Base-by-base conservation (phyloP, 257 asterid species). In the Fraxinus americana region DNA sequence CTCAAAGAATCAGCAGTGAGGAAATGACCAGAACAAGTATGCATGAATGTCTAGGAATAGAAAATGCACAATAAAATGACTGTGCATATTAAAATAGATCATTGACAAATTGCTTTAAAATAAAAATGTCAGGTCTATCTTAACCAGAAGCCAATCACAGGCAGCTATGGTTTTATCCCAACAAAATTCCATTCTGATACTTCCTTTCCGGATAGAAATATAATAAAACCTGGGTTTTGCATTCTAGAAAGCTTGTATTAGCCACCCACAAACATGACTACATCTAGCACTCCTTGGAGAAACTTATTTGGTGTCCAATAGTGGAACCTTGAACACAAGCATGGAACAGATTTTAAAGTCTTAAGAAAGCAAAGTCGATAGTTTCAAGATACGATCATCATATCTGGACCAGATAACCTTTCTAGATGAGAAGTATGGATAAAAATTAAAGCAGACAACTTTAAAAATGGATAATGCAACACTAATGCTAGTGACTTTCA, bases 1-100 rank as follows among this genome's bases (percentile, higher is more conserved):
- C 75, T 73, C 80, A 69, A 71, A 82, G 65, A 79, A 82, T 23
- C 30, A 75, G 74, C 70, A 76, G 73, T 74, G 67, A 80, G 41
- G 72, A 72, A 82, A 63, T 10, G 41, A 75, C 70, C 16, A 68
- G 34, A 2, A 25, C 32, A 7, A 23, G 14, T 10, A 23, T 61
- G 34, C 68, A 21, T 61, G 14, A 61, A 61, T 23, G 17, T 21
- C 14, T 61, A 7, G 68, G 19, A 25, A 21, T 61, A 61, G 66
- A 57, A 57, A 57, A n/a, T n/a, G 8, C 66, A 7, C 17, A 45
- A 45, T 14, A 2, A 45, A 12, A 45, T 45, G 54, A 45, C 54
- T 1, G 19, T 1, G 19, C 5, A 13, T 12, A 13, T 19, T 57
- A 57, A 57, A 17, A 57, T 57, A 21, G 66, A 19, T n/a, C 29